Base-by-base conservation (phyloP, 768 basidiomycete species). In the Candolleomyces aberdarensis region DNA sequence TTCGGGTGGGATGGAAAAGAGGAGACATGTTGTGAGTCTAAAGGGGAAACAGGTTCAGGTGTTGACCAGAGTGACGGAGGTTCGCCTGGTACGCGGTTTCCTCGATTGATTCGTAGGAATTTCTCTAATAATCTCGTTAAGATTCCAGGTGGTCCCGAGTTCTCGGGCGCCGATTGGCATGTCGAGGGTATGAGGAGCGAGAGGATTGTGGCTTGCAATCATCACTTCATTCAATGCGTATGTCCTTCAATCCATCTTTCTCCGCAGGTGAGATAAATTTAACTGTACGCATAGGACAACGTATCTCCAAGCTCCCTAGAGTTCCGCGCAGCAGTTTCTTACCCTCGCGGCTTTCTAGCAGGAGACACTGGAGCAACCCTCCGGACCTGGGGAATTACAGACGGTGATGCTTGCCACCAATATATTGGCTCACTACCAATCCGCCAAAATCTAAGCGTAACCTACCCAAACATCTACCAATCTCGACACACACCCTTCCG, bases 401-500 rank as follows among this genome's bases (percentile, higher is more conserved):
- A 81, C 56, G 76, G 77, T 2, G 79, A 81, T 59, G 70, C 79
- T 1, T 80, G 79, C 61, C 78, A 81, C 58, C 83, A 86, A 67
- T 71, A 78, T 62, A 69, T 83, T 41, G 80, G 81, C 17, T 63
- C 72, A 19, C 72, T 78, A 14, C 70, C 73, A 2, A 69, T 82
- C 19, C 68, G 62, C 0, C 53, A 65, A 15, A 79, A 77, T 6
- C 69, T 81, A 39, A 73, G 70, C 40, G 64, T 85, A 43, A 76
- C 76, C 43, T 85, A 82, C 62, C 85, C 85, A 15, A 86, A 86
- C 67, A 78, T 84, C 46, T 85, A 83, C 69, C 85, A 85, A 65
- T 74, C 82, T 58, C 67, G 69, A 9, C 72, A 78, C 39, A 72
- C 78, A 0, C 64, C 76, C 1, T 78, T 83, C 56, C 56, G 67